Conservation (phyloP, 805 yeast species). For the Sugiyamaella boreocaroliniensis region DNA sequence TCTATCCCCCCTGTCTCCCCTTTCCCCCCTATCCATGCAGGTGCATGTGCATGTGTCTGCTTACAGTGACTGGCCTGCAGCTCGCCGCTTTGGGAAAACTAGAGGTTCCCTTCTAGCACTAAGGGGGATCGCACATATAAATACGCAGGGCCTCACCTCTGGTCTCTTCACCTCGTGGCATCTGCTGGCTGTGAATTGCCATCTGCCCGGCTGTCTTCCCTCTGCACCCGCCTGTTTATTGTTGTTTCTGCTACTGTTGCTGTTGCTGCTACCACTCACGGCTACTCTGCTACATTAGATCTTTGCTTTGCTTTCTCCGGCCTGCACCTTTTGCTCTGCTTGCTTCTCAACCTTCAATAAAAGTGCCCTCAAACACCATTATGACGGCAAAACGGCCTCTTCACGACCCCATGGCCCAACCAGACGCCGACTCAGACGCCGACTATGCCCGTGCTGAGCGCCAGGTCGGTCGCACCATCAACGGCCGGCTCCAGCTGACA, state of each 20-base stretch:
- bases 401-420: neutral
- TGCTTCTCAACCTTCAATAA: too few relatives aligned
- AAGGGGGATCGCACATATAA: neutral
- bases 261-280: too few relatives aligned
- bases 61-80: neutral
- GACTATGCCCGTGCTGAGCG: neutral
- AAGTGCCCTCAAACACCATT: neutral
- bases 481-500: constrained; percentile 15
- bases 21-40: neutral
- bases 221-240: too few relatives aligned
- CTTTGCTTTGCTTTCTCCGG: too few relatives aligned
- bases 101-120: neutral
- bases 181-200: too few relatives aligned
- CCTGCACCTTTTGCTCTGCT: too few relatives aligned
- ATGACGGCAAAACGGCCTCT: neutral
- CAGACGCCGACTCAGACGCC: neutral
- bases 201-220: too few relatives aligned
- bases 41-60: neutral
- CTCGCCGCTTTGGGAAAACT: neutral
- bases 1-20: neutral
- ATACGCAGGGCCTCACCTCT: too few relatives aligned
- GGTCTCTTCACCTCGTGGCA: too few relatives aligned
- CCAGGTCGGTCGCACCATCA: constrained; percentile 15
- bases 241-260: too few relatives aligned
- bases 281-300: too few relatives aligned